Base-by-base conservation (phyloP, 2,329 filamentous ascomycete species). In the Westerdykella ornata region DNA sequence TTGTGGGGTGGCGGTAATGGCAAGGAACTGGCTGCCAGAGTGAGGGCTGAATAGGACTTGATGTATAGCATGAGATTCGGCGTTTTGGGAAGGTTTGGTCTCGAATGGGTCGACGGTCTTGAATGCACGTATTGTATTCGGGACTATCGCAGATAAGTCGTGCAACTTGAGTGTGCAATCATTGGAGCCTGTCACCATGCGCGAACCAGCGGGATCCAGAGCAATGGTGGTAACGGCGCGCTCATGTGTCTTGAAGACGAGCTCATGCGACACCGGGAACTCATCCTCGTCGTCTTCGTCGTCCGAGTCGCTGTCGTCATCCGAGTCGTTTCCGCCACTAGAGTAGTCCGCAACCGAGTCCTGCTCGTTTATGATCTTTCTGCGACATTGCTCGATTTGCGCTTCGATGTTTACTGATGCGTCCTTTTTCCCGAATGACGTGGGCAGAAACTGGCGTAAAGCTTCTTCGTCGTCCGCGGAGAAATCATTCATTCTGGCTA, bases 141-240 rank as follows among this genome's bases (percentile, higher is more conserved):
- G 88, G 1, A 90, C 96, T 84, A 98, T 94, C 35, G 89, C 86
- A 2, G 89, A 81, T 63, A 98, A 94, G 63, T 98, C 90, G 69
- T 96, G 88, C 14, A 98, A 74, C 62, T 96, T 97, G 56, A 97
- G 72, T 1, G 81, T 86, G 65, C 88, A 94, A 67, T 98, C 92
- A 46, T 84, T 85, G 4, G 89, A 96, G 16, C 85, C 89, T n/a
- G 88, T 92, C 36, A 90, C 81, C 60, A 98, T 72, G 54, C 92
- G 80, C 35, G 82, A 83, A 9, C 92, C 92, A 0, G 88, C 81
- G 0, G 86, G 82, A 67, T 98, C 92, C 36, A 95, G 73, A 2
- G 89, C 83, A 42, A 88, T 75, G 1, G 85, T 83, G 5, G 90
- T 96, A 32, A 97, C 80, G 5, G 89, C 81, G 46, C 86, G 82